Conservation (phyloP, 2,329 filamentous ascomycete species). For the Cercospora canescens region DNA sequence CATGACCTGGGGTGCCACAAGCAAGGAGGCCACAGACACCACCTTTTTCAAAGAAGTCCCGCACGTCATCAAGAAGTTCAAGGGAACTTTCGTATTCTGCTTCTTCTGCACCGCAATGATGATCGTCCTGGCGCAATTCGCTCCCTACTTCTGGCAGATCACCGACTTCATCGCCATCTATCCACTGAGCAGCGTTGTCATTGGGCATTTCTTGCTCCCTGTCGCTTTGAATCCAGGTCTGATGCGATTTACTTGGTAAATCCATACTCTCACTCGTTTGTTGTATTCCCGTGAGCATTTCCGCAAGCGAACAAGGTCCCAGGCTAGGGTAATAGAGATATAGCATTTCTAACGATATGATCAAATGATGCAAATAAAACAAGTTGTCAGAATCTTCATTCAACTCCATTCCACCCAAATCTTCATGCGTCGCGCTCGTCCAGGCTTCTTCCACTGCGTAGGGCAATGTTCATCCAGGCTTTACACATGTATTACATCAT, state of each 20-base stretch:
- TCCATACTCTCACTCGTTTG: neutral
- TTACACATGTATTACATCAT: neutral
- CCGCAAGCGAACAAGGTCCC: slow-evolving; percentile 8
- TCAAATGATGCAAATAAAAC: slow-evolving; percentile 1
- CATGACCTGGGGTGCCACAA: slow-evolving; percentile 56
- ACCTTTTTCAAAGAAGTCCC: slow-evolving; percentile 60
- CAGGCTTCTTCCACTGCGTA: neutral
- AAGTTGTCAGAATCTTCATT: neutral
- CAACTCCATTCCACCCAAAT: neutral
- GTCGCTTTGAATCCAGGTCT: slow-evolving; percentile 63
- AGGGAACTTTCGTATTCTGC: slow-evolving; percentile 55
- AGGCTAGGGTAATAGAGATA: slow-evolving; percentile 16
- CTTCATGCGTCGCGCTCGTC: neutral
- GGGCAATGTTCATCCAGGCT: no score
- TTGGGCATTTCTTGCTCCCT: slow-evolving; percentile 59
- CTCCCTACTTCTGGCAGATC: slow-evolving; percentile 59
- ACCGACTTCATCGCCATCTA: slow-evolving; percentile 60
- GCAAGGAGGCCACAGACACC: slow-evolving; percentile 59
- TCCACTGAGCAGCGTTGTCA: slow-evolving; percentile 55
- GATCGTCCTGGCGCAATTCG: slow-evolving; percentile 49
- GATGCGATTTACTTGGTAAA: slow-evolving; percentile 63
- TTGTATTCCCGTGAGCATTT: slow-evolving; percentile 5
- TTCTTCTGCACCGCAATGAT: slow-evolving; percentile 49
- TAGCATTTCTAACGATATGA: slow-evolving; percentile 4
- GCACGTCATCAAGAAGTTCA: slow-evolving; percentile 58